Conservation (phyloP, 306 rosid genomes). For the Neltuma alba region DNA sequence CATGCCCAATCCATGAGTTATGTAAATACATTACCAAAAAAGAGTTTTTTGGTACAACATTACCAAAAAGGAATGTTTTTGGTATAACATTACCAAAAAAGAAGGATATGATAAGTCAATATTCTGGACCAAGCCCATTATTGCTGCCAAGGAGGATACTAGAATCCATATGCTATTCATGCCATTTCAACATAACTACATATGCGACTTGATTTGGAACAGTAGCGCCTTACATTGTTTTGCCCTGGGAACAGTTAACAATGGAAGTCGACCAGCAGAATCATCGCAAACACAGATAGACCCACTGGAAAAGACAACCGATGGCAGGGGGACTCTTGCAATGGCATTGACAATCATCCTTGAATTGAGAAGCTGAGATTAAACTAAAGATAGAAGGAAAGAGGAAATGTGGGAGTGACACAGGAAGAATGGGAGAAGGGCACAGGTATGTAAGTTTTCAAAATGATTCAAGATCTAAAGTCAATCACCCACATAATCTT, state of each 20-base stretch:
- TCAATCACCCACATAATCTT: not conserved
- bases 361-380: not conserved
- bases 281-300: not conserved
- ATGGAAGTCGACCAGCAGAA: not conserved
- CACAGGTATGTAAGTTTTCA: not conserved
- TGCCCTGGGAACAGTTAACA: not conserved
- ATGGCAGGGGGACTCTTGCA: not conserved
- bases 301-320: not conserved
- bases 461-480: not conserved
- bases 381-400: not conserved
- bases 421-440: not conserved
- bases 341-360: too few species aligned
- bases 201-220: not conserved
- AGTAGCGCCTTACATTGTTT: not conserved
- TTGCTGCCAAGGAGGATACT: not conserved
- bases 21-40: too few species aligned
- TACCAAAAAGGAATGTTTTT: too few species aligned
- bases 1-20: not conserved
- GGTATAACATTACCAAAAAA: too few species aligned
- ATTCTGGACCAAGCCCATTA: not conserved
- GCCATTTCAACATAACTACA: not conserved
- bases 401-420: not conserved
- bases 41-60: too few species aligned
- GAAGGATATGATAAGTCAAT: not conserved
- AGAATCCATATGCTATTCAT: not conserved